Evolutionary conservation across 805 yeast genomes (phyloP), one percentile per base, ranked within the genome.

Genomic region (Hanseniaspora vineae): DNA sequence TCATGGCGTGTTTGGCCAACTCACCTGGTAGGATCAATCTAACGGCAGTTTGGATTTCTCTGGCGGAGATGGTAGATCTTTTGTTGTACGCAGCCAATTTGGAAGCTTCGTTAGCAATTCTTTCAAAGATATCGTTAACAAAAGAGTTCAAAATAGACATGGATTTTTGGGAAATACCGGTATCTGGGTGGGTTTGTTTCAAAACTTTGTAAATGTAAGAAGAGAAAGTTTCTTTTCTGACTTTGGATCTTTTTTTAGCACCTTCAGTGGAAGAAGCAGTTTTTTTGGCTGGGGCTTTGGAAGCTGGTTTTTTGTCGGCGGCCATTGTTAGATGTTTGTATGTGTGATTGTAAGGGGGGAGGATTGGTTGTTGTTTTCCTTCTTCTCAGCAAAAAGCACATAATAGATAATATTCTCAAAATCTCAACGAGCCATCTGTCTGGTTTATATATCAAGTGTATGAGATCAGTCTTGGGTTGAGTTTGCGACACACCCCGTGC

Each of bases 131-230:
- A 73, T 90, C 97, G 75, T 88, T 89, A 61, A 90, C 97, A 62
- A 90, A 90, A 42, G 97, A 90, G 84, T 90, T 90, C 90, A 90
- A 82, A 71, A 90, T 90, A 57, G 96, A 87, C 96, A 90, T 90
- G 56, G 97, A 96, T 70, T 87, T 85, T 75, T 88, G 95, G 62
- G 97, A 89, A 69, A 90, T 90, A 86, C 97, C 97, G 55, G 97
- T 90, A 71, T 90, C 97, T 71, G 97, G 97, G 75, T 90, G 97
- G 54, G 97, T 89, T 79, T 90, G 97, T 75, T 89, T 89, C 69
- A 90, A 83, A 58, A 89, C 97, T 75, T 90, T 90, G 92, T 89
- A 90, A 69, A 90, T 90, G 76, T 90, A 90, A 54, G 97, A 88
- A 56, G 96, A 87, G 78, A 88, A 90, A 56, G 97, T 87, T 76